A percentile compares a stretch with the other conserved stretches of the same genome.
Conservation (phyloP, 768 basidiomycete genomes). For the Podaxis sp. region DNA sequence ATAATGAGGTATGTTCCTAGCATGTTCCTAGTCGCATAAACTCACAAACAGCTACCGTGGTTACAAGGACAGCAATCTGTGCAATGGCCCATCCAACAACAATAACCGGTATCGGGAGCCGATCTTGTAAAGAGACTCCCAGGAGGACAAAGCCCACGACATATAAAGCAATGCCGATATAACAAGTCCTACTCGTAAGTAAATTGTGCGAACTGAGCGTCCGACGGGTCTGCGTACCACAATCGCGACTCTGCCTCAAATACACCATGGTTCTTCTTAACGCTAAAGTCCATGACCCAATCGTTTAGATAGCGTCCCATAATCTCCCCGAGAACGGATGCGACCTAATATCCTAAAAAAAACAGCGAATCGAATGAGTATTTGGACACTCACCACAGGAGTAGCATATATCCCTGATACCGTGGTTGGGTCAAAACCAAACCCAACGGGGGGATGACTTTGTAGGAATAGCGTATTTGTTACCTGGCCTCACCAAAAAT, state of each 20-base stretch:
- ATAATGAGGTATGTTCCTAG: background rate
- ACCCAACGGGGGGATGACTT: conserved; percentile 53
- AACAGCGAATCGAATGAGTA: background rate
- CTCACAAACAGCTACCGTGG: conserved; percentile 61
- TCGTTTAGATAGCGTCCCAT: conserved; percentile 55
- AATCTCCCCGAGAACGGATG: conserved; percentile 53
- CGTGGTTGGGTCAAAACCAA: conserved; percentile 46
- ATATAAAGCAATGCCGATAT: conserved; percentile 59
- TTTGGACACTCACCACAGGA: conserved; percentile 42
- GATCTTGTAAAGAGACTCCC: conserved; percentile 54
- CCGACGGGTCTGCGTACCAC: conserved; percentile 37
- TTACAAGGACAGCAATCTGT: conserved; percentile 54
- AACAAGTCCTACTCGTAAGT: conserved; percentile 47
- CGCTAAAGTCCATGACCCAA: conserved; percentile 44
- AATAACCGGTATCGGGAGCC: conserved; percentile 49
- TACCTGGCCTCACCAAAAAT: conserved; percentile 35
- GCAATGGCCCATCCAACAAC: conserved; percentile 72
- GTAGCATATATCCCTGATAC: conserved; percentile 57
- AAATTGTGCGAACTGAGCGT: background rate
- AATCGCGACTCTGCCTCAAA: conserved; percentile 62
- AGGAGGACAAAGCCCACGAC: conserved; percentile 61
- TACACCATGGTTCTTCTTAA: conserved; percentile 53
- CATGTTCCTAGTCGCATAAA: conserved; percentile 18
- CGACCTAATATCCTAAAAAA: conserved; percentile 33
- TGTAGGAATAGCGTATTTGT: conserved; percentile 69